Evolutionary conservation across 768 basidiomycete species (phyloP), one percentile per base, ranked within the genome.

Genomic region (Coprinellus micaceus): DNA sequence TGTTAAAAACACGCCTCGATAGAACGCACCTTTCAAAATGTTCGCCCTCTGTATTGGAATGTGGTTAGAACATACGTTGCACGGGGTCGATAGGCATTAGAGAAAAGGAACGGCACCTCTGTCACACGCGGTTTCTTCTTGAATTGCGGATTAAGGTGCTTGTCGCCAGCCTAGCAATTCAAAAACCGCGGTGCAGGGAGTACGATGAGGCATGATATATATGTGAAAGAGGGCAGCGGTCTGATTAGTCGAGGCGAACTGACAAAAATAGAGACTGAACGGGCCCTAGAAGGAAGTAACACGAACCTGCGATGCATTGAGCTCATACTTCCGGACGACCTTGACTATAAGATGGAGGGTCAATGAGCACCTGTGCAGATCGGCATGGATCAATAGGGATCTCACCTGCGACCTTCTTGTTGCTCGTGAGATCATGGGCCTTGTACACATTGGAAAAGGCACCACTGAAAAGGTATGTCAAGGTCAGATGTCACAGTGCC

Each of bases 391-490:
- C 43, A 29, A 60, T 55, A 56, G 24, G 28, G 53, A 22, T 78
- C 81, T 62, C 68, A 88, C 94, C 88, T 61, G 95, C 95, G 43
- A 94, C 88, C 69, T 85, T 88, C 65, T 85, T 80, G 40, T 86
- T 85, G 11, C 85, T 87, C 36, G 78, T 74, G 47, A 83, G 77
- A 68, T 98, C 90, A 53, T 88, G 63, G 13, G 94, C 96, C 68
- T 91, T 91, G 80, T 96, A 99, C 9, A 99, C 96, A 67, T 97
- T 93, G n/a, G 95, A 98, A 70, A 99, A 99, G 41, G 96, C 96
- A 58, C 96, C 96, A 64, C 86, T 91, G 64, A 43, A 40, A 46
- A 25, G 28, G 49, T 43, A 57, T 33, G 33, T 33, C 33, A 6
- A 30, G 70, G 51, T 55, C 37, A 57, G 53, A 40, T 39, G 64